Evolutionary conservation across 1,139 yeast species (phyloP), one percentile per base, ranked within the genome.

Genomic region (Yamadazyma atlantica): DNA sequence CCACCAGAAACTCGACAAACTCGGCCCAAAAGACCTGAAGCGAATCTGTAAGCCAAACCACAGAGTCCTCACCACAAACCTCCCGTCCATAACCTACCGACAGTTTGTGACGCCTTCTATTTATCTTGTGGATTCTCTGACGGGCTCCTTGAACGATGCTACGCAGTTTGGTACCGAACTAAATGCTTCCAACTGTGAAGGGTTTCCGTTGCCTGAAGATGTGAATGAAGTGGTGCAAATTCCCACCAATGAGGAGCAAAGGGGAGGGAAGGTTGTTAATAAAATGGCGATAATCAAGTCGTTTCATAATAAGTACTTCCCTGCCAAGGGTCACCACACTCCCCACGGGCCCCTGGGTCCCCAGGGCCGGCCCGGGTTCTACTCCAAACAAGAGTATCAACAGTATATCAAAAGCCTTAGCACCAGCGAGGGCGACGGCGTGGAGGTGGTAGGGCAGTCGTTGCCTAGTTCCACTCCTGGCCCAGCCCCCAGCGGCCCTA

Each of bases 121-220:
- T 38, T 71, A 75, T 49, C 60, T 82, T 30, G 88, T 84, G 27
- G 84, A 82, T 45, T 76, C 89, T 2, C 78, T 82, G 54, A 80
- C 82, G 18, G 89, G 89, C 0, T 69, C 70, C 38, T 52, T 80
- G 15, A 75, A 73, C 45, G 90, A 84, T 53, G 90, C 90, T 6
- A 83, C 90, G 4, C 78, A 75, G 46, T 83, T 78, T 57, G 92
- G 88, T 2, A 84, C 90, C 1, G 90, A 83, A 54, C 69, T 84
- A 34, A 84, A 84, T 54, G 75, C 87, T 0, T 69, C 77, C 27
- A 77, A 78, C 44, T 71, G 82, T 43, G 78, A 74, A 43, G 85
- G 84, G 8, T 74, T 83, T 39, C 85, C 85, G 5, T 57, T 80
- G 16, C 87, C 88, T 0, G 80, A 75, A 37, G 72, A 69, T 39